Percentiles rank a stretch among this genome's conserved stretches.
These are phyloP conservation scores for Vitellaria paradoxa DNA, from an alignment of 179 eudicot species.

Conservation along the genomic window DNA sequence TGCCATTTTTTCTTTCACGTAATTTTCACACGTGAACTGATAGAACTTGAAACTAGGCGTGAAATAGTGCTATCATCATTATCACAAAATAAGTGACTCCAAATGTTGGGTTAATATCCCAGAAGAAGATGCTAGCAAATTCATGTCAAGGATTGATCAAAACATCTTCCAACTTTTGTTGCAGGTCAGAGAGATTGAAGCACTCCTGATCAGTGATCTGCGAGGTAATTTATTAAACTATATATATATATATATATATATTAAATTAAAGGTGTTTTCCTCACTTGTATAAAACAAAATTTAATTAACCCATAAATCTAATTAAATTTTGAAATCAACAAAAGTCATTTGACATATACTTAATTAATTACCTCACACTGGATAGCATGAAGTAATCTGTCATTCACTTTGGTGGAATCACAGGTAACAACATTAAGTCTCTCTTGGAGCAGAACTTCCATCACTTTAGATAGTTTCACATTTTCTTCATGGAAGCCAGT, in stretches of 20 bases:
- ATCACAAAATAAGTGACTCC: not conserved
- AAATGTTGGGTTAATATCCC: not conserved
- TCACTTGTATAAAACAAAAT: not conserved
- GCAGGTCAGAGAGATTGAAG: slow-evolving; percentile 11
- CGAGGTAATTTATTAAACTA: not conserved
- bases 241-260: not conserved
- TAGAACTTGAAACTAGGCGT: too few species aligned
- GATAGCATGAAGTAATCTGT: slow-evolving; percentile 30
- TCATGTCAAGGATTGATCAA: not conserved
- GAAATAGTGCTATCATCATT: too few species aligned
- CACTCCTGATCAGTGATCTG: not conserved
- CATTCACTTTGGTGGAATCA: slow-evolving; percentile 30
- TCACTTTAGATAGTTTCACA: slow-evolving; percentile 39
- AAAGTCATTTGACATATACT: not conserved
- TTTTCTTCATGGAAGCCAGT: slow-evolving; percentile 19
- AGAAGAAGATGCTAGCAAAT: not conserved
- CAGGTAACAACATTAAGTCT: slow-evolving; percentile 37
- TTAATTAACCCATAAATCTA: not conserved
- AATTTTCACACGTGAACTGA: too few species aligned
- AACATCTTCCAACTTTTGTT: not conserved
- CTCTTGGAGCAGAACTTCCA: slow-evolving; percentile 30
- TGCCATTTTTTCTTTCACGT: too few species aligned
- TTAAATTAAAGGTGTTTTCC: not conserved
- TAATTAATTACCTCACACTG: slow-evolving; percentile 40
- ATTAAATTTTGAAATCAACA: not conserved